phyloP scores from a whole-genome alignment of 2,329 filamentous ascomycete genomes.

The Emericellopsis cladophorae region DNA sequence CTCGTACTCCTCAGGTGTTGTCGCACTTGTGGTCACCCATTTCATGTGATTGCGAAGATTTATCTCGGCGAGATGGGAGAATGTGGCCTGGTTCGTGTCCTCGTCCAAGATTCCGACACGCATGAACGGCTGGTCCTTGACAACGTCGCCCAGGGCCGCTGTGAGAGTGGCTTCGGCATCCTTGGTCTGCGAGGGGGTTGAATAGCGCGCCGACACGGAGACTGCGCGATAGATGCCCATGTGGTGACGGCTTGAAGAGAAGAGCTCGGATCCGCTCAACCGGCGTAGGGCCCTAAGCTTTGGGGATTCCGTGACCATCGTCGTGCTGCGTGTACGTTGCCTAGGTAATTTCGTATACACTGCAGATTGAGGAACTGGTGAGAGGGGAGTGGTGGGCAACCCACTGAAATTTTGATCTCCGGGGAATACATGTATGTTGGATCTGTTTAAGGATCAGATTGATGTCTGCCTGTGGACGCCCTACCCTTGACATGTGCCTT shows the following conservation, averaged over 20 bases:
- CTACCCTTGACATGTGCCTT: too few species aligned
- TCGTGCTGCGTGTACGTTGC: too few species aligned
- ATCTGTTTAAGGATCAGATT: too few species aligned
- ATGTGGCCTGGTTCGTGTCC: conserved; percentile 26
- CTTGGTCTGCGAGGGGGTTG: conserved; percentile 3
- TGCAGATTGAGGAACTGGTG: too few species aligned
- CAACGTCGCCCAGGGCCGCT: conserved; percentile 23
- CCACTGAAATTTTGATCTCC: too few species aligned
- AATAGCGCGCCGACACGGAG: conserved; percentile 30
- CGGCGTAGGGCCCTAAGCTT: too few species aligned
- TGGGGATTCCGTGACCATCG: too few species aligned
- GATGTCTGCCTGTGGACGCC: too few species aligned
- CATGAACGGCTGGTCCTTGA: conserved; percentile 31
- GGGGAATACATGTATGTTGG: too few species aligned
- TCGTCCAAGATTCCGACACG: conserved; percentile 34
- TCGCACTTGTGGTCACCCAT: conserved; percentile 13
- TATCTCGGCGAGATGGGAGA: conserved; percentile 27
- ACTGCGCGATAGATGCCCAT: conserved; percentile 35
- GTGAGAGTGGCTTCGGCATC: conserved; percentile 11
- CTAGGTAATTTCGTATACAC: too few species aligned
- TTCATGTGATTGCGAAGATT: conserved; percentile 29
- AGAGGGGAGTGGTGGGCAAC: too few species aligned
- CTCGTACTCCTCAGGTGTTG: conserved; percentile 14
- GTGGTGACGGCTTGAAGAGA: conserved; percentile 30
- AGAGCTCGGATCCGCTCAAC: conserved; percentile 17